Conservation (phyloP, 805 yeast species). For the Huiozyma naganishii region DNA sequence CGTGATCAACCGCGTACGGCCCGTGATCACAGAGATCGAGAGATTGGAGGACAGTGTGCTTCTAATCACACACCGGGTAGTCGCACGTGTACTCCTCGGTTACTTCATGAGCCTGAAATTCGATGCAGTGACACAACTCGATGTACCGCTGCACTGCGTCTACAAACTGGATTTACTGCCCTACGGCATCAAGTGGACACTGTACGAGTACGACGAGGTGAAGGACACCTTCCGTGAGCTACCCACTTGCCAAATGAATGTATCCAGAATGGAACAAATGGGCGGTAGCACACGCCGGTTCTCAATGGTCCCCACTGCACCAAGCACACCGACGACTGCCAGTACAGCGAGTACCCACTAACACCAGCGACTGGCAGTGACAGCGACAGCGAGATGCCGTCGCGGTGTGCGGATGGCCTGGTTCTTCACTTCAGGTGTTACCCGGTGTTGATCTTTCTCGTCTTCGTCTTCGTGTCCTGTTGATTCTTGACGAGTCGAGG, state of each 20-base stretch:
- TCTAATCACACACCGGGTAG: slow-evolving; percentile 82
- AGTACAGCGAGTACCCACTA: too few relatives aligned
- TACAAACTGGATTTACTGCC: slow-evolving; percentile 88
- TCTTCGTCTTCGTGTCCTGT: background rate
- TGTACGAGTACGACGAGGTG: slow-evolving; percentile 76
- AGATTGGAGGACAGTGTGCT: slow-evolving; percentile 80
- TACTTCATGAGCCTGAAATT: slow-evolving; percentile 77
- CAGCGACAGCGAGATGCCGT: too few relatives aligned
- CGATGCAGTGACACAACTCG: slow-evolving; percentile 76
- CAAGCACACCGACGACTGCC: slow-evolving; percentile 15
- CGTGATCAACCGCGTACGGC: slow-evolving; percentile 80
- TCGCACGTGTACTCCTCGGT: slow-evolving; percentile 75
- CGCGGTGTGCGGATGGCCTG: too few relatives aligned
- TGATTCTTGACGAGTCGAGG: too few relatives aligned
- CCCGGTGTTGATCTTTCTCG: background rate
- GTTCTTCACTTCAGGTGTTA: too few relatives aligned
- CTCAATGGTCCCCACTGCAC: slow-evolving; percentile 70
- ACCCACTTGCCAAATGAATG: slow-evolving; percentile 31
- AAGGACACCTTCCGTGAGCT: slow-evolving; percentile 70
- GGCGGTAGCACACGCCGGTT: slow-evolving; percentile 62
- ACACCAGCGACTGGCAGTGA: too few relatives aligned
- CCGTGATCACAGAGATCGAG: slow-evolving; percentile 86
- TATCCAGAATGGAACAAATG: slow-evolving; percentile 51
- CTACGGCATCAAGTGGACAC: slow-evolving; percentile 87
- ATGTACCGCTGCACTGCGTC: slow-evolving; percentile 86